Percentiles rank a stretch among this genome's conserved stretches.
Evolutionary conservation across 1,284 basidiomycete genomes (phyloP).

Genomic region (Lentinula novae-zelandiae): DNA sequence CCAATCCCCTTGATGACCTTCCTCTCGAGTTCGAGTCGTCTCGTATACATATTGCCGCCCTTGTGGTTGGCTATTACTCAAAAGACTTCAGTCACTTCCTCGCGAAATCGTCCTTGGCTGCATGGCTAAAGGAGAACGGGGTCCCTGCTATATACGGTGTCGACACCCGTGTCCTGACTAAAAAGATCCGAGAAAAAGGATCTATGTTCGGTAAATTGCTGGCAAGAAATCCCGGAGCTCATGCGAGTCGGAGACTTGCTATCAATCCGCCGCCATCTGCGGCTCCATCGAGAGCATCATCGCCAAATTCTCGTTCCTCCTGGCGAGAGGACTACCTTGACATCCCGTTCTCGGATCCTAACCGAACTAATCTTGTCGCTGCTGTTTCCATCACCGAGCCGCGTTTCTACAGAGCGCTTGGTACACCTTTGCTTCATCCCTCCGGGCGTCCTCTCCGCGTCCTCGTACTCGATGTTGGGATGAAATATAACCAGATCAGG

Average conservation of each 20-base stretch:
- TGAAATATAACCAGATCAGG: constrained; percentile 99
- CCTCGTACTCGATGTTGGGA: constrained; percentile 93
- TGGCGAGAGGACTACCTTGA: constrained; percentile 86
- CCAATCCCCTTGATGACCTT: constrained; percentile 55
- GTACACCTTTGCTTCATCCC: constrained; percentile 69
- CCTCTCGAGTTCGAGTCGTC: constrained; percentile 91
- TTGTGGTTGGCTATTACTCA: constrained; percentile 94
- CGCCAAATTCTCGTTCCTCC: constrained; percentile 43
- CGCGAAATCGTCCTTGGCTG: constrained; percentile 82
- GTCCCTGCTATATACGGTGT: constrained; percentile 96
- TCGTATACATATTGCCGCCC: constrained; percentile 89
- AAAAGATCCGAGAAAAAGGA: constrained; percentile 93
- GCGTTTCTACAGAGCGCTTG: constrained; percentile 65
- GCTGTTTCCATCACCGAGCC: constrained; percentile 78
- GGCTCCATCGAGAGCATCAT: constrained; percentile 49
- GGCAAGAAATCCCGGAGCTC: constrained; percentile 47
- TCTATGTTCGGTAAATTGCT: constrained; percentile 87
- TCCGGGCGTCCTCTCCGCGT: constrained; percentile 81
- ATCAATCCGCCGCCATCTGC: constrained; percentile 29
- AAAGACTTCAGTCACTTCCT: constrained; percentile 96
- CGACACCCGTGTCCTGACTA: constrained; percentile 96
- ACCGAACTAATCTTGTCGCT: constrained; percentile 88
- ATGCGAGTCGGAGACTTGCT: constrained; percentile 29
- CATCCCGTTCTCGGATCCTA: constrained; percentile 87
- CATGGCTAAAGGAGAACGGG: constrained; percentile 95